Evolutionary conservation across 78 protist species (phyloP).

Genomic region (Dictyostelium capitatum): DNA sequence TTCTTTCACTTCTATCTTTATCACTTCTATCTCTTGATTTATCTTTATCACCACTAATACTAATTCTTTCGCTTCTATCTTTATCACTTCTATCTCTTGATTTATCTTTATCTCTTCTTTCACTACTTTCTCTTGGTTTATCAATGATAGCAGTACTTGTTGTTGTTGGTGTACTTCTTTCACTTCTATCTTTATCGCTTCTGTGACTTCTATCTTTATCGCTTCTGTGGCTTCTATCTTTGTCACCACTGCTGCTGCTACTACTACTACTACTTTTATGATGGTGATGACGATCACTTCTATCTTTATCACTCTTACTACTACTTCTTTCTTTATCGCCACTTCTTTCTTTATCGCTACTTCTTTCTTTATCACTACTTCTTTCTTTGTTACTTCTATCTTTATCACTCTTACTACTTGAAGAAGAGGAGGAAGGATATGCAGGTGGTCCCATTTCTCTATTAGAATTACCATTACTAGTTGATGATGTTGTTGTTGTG

Average conservation of each 20-base stretch:
- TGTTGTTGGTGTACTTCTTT: neutral
- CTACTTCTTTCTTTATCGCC: neutral
- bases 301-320: neutral
- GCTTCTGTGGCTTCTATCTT: neutral
- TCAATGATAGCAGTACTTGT: neutral
- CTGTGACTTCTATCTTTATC: slow-evolving; percentile 30
- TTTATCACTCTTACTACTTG: neutral
- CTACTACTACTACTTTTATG: neutral
- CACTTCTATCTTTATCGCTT: neutral
- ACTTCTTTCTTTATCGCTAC: neutral
- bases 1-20: neutral
- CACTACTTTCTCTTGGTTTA: neutral
- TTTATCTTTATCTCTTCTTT: slow-evolving; percentile 25
- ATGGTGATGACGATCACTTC: neutral
- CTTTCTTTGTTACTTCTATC: slow-evolving; percentile 23
- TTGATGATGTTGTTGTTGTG: too few relatives aligned
- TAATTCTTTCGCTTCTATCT: neutral
- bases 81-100: slow-evolving; percentile 31
- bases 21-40: neutral
- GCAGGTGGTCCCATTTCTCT: too few relatives aligned
- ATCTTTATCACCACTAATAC: slow-evolving; percentile 22
- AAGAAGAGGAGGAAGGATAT: too few relatives aligned
- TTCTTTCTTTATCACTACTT: neutral
- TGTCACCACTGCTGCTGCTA: neutral
- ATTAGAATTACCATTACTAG: too few relatives aligned